Base-by-base conservation (phyloP, 2,329 filamentous ascomycete genomes). In the Pestalotiopsis sp. region DNA sequence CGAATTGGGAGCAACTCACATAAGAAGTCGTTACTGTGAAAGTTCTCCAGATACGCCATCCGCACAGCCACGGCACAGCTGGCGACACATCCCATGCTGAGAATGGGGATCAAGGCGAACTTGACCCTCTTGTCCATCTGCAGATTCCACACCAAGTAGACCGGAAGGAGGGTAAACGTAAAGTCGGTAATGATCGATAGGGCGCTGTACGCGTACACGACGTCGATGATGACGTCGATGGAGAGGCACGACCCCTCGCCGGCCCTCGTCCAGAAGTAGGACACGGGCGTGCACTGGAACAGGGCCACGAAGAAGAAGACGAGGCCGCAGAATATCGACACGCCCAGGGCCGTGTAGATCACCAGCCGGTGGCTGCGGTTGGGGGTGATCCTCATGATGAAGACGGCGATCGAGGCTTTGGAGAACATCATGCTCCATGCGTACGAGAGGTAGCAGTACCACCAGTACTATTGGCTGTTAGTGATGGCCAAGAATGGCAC, bases 121-220 rank as follows among this genome's bases (percentile, higher is more conserved):
- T 87, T 88, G 0, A 82, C 83, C 64, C 77, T 79, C 3, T 68
- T 67, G 45, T 81, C 82, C 84, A 87, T 86, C 59, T 86, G 80
- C 27, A 87, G 72, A 49, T 81, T 78, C 78, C 80, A 82, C 2
- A 88, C 81, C 6, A 88, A 77, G 64, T 82, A 83, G 14, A 85
- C 77, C 2, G 83, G 83, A n/a, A 85, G 69, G 12, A 84, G 70
- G 6, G 80, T 81, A 27, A 84, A 74, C 1, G 79, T 80, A 65
- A 83, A 80, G 73, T 85, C 83, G 59, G 78, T 80, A 17, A 79
- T 70, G 25, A 79, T 80, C 4, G 78, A 78, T 2, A 80, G 75
- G 2, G 79, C 79, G 70, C 81, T 83, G 70, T 84, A 83, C 5
- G 80, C 76, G 67, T 85, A 84, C 23, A 52, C 52, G 49, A 86